phyloP scores from a whole-genome alignment of 768 basidiomycete genomes.

The Heimioporus sp. region DNA sequence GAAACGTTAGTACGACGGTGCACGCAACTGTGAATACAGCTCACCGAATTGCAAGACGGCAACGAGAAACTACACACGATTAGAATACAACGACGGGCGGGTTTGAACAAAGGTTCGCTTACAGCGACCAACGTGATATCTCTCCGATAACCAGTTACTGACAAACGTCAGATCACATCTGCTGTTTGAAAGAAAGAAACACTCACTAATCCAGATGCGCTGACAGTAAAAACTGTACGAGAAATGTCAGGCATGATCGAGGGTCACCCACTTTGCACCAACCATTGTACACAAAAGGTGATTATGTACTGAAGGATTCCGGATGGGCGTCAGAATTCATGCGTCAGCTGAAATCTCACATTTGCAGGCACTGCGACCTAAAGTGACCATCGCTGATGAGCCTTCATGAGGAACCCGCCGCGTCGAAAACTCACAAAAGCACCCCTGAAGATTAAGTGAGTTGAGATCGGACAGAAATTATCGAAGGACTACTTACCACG shows the following conservation, averaged over 20 bases:
- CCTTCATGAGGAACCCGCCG: background rate
- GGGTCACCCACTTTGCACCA: too few relatives aligned
- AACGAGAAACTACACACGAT: background rate
- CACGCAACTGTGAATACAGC: background rate
- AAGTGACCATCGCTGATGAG: background rate
- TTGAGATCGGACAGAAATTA: background rate
- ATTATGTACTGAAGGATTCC: constrained; percentile 1
- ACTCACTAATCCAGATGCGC: constrained; percentile 19
- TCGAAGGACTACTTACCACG: constrained; percentile 9
- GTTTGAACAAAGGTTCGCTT: background rate
- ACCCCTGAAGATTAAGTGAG: too few relatives aligned
- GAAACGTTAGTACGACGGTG: background rate
- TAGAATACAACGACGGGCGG: background rate
- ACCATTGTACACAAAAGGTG: background rate
- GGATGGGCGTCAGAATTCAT: background rate
- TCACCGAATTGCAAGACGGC: constrained; percentile 3
- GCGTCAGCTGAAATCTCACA: background rate
- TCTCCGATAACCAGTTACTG: constrained; percentile 1
- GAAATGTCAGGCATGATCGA: background rate
- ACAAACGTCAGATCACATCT: background rate
- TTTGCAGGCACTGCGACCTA: constrained; percentile 4
- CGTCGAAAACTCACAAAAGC: constrained; percentile 1
- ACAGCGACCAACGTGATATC: background rate
- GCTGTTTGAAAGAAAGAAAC: background rate
- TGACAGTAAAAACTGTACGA: constrained; percentile 13